Evolutionary conservation across 176 grass and related monocot species (phyloP), one percentile per base, ranked within the genome.

Genomic region (Avena insularis): DNA sequence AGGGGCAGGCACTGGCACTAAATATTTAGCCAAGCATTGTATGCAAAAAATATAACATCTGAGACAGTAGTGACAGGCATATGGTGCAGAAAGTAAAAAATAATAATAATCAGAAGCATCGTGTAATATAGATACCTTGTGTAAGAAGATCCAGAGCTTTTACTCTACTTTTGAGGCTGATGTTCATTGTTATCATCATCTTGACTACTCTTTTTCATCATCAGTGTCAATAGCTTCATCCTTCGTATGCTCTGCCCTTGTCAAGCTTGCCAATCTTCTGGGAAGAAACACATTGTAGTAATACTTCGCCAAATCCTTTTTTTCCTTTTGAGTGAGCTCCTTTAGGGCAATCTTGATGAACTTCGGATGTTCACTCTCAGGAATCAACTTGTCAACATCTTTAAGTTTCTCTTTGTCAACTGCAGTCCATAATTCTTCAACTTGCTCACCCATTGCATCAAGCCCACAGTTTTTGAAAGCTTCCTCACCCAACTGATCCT

Each of bases 201-300:
- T 71, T 82, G 69, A 13, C 53, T 10, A 21, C 25, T 29, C 13
- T 56, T 64, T 64, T 64, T 88, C 51, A 46, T 82, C 78, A 82
- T 35, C 80, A 14, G 31, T 55, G 38, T 63, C 68, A 53, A 17
- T 23, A 64, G 77, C 65, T 83, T 23, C 38, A 6, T 70, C n/a
- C 10, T 86, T 58, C 61, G 45, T 45, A 83, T 67, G 56, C 3
- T 74, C 50, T 86, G 59, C 35, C 51, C 87, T 92, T 59, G 84
- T 87, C 75, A 75, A 48, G 27, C 38, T 75, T 12, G 79, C 87
- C 66, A 92, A 75, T 54, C 84, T 85, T 87, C 50, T 89, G 75
- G 87, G 91, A 92, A 87, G 83, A 83, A 83, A 92, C 67, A 87
- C 43, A 38, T 92, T 92, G 83, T 68, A 89, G 75, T 87, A 90